Conservation (phyloP, 2,329 filamentous ascomycete genomes). For the Diaporthe batatas region DNA sequence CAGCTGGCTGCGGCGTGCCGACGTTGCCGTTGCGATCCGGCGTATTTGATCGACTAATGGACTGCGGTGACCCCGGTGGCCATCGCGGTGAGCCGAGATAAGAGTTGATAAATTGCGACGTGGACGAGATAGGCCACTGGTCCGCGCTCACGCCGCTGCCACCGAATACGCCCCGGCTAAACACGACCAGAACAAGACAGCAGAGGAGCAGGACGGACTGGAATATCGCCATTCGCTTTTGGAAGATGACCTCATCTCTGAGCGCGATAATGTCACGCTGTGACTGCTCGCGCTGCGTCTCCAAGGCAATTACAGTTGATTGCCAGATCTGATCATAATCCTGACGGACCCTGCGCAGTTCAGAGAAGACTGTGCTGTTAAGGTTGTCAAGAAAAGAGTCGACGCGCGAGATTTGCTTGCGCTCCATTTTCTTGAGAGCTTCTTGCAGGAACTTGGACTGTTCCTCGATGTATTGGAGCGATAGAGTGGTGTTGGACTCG, state of each 20-base stretch:
- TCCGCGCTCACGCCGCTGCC: constrained; percentile 38
- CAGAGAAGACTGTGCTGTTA: constrained; percentile 88
- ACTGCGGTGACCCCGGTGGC: constrained; percentile 38
- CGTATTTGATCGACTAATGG: constrained; percentile 30
- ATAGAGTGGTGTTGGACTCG: constrained; percentile 92
- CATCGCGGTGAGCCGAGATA: constrained; percentile 38
- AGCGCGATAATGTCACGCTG: constrained; percentile 87
- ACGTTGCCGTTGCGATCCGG: constrained; percentile 15
- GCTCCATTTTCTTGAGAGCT: constrained; percentile 87
- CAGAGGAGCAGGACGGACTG: constrained; percentile 89
- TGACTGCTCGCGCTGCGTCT: constrained; percentile 87
- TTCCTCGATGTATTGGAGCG: constrained; percentile 95
- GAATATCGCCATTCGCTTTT: constrained; percentile 93
- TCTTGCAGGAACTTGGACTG: constrained; percentile 92
- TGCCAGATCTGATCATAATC: constrained; percentile 99
- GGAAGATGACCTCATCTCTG: constrained; percentile 90
- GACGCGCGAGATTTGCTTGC: constrained; percentile 87
- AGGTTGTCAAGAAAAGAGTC: constrained; percentile 84
- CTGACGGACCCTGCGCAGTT: constrained; percentile 81
- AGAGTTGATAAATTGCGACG: constrained; percentile 40
- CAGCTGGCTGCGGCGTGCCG: background rate
- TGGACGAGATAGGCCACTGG: constrained; percentile 38
- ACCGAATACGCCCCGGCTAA: constrained; percentile 68
- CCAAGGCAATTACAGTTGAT: constrained; percentile 90
- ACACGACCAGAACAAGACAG: constrained; percentile 89